Evolutionary conservation across 768 basidiomycete genomes (phyloP).

Genomic region (Leccinum longicurvipes): DNA sequence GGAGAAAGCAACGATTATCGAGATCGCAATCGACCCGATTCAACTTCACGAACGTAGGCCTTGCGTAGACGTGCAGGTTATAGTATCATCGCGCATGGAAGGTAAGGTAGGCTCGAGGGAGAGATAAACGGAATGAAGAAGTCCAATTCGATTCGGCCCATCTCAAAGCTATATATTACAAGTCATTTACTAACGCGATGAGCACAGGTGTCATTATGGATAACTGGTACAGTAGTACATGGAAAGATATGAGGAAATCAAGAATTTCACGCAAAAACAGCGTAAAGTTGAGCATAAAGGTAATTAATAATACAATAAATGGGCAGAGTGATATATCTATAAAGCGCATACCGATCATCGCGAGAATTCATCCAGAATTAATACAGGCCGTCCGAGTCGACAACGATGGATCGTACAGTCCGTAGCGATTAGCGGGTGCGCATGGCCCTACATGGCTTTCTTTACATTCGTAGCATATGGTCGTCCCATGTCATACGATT

Average conservation of each 20-base stretch:
- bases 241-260: not conserved
- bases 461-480: not conserved
- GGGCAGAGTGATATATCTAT: not conserved
- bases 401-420: not conserved
- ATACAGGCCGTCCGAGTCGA: not conserved
- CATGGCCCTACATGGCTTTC: not conserved
- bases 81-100: not conserved
- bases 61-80: not conserved
- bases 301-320: not conserved
- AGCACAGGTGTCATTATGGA: too few relatives aligned
- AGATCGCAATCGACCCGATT: too few relatives aligned
- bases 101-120: not conserved
- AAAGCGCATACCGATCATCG: not conserved
- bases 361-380: not conserved
- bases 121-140: not conserved
- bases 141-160: too few relatives aligned
- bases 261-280: not conserved
- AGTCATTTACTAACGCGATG: not conserved
- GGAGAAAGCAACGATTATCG: too few relatives aligned
- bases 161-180: not conserved
- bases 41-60: too few relatives aligned
- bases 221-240: not conserved
- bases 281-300: not conserved
- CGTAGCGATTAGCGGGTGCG: not conserved
- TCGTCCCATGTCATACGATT: not conserved